A percentile compares a stretch with the other conserved stretches of the same genome.
These are phyloP conservation scores for Carpinus viminea DNA, from an alignment of 306 rosid species.

Conservation along the genomic window DNA sequence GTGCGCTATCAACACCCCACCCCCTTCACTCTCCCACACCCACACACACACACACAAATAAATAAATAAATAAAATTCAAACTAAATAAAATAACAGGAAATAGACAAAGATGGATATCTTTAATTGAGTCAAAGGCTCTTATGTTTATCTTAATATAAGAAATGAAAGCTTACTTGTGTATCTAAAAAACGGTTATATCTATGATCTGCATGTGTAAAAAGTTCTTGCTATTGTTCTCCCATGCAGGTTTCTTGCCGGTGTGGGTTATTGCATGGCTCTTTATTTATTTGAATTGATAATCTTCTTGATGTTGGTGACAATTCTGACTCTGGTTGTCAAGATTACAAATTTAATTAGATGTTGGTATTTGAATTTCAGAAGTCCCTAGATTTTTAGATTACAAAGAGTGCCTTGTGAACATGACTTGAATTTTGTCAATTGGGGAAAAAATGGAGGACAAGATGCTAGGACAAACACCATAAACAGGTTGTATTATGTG, in stretches of 20 bases:
- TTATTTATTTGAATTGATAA: background rate
- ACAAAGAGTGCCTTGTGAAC: background rate
- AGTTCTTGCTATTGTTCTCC: too few relatives aligned
- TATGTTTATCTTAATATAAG: background rate
- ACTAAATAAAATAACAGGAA: too few relatives aligned
- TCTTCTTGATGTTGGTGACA: background rate
- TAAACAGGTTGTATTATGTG: background rate
- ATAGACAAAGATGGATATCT: background rate
- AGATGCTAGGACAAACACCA: background rate
- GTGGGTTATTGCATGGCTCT: background rate
- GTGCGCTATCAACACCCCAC: background rate
- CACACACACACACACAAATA: too few relatives aligned
- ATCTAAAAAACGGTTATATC: background rate
- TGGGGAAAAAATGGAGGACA: background rate
- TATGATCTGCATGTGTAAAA: background rate
- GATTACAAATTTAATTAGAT: background rate
- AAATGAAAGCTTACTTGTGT: background rate
- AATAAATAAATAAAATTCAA: too few relatives aligned
- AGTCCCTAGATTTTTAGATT: background rate
- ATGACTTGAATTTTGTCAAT: background rate
- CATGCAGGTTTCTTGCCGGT: background rate
- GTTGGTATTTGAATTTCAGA: background rate
- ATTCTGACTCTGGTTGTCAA: background rate
- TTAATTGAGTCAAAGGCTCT: background rate
- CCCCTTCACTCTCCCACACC: background rate